Conservation (phyloP, 306 rosid species). For the Purshia tridentata region DNA sequence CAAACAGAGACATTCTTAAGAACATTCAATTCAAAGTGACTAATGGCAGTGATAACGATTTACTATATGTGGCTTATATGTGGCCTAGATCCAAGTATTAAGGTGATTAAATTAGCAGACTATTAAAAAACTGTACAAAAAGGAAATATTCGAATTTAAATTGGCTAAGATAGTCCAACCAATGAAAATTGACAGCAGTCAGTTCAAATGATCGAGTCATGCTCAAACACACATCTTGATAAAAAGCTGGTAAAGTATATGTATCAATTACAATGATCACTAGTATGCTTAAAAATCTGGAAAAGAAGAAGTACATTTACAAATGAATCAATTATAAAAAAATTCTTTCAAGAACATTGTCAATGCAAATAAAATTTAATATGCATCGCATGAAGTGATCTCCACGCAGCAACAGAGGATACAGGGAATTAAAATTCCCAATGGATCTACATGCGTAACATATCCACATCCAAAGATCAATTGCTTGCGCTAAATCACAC, state of each 20-base stretch:
- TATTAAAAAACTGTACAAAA: too few relatives aligned
- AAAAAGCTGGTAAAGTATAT: neutral
- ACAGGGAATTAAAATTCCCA: neutral
- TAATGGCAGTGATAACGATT: neutral
- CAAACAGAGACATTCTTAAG: neutral
- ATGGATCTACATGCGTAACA: slow-evolving; percentile 9
- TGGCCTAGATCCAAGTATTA: neutral
- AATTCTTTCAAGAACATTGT: neutral
- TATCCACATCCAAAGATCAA: slow-evolving; percentile 11
- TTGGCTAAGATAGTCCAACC: neutral
- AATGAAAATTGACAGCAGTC: neutral
- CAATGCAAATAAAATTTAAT: neutral
- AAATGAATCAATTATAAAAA: neutral
- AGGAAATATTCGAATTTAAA: neutral
- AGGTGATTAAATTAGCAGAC: neutral
- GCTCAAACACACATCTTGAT: neutral
- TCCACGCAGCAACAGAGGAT: neutral
- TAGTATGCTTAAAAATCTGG: neutral
- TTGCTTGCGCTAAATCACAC: neutral
- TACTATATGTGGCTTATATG: neutral
- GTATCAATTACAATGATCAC: neutral
- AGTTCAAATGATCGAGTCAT: neutral
- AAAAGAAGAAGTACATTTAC: neutral
- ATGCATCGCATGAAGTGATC: neutral
- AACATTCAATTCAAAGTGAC: neutral